Evolutionary conservation across 2,329 filamentous ascomycete genomes (phyloP).

Genomic region (Aspergillus sergii): DNA sequence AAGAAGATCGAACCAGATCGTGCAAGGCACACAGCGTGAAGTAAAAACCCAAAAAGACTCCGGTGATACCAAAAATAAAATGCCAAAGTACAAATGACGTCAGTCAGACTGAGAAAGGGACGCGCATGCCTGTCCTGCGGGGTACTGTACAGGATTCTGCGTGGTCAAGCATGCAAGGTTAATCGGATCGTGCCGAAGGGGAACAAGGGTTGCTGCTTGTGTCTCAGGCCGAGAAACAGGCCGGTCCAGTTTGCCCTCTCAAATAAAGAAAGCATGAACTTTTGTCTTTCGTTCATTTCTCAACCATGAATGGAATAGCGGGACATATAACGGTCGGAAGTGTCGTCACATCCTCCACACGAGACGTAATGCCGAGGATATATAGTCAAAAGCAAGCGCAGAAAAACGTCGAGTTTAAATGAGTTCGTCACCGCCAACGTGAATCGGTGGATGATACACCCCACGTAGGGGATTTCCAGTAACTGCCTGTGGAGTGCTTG

Average conservation of each 20-base stretch:
- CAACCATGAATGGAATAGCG: conserved; percentile 13
- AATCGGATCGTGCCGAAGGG: background rate
- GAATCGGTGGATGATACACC: conserved; percentile 29
- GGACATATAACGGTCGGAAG: conserved; percentile 13
- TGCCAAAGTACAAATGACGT: conserved; percentile 3
- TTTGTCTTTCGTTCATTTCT: conserved; percentile 11
- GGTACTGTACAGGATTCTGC: background rate
- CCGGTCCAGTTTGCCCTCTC: background rate
- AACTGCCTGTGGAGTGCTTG: conserved; percentile 41
- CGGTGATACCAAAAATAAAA: background rate
- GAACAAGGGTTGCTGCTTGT: background rate
- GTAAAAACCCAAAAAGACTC: background rate
- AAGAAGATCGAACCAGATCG: background rate
- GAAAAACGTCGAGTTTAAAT: conserved; percentile 8
- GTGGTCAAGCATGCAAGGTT: background rate
- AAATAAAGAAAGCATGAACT: conserved; percentile 14
- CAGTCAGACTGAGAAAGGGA: background rate
- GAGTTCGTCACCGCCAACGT: conserved; percentile 28
- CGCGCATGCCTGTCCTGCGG: background rate
- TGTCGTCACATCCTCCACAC: conserved; percentile 24
- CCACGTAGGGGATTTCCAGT: conserved; percentile 36
- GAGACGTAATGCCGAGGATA: conserved; percentile 26
- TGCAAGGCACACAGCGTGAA: background rate
- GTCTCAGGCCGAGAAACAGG: background rate
- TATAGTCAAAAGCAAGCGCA: conserved; percentile 14